Percentiles rank a stretch among this genome's conserved stretches.
These are phyloP conservation scores for Pestalotiopsis sp. DNA, from an alignment of 2,329 filamentous ascomycete genomes.

Conservation along the genomic window DNA sequence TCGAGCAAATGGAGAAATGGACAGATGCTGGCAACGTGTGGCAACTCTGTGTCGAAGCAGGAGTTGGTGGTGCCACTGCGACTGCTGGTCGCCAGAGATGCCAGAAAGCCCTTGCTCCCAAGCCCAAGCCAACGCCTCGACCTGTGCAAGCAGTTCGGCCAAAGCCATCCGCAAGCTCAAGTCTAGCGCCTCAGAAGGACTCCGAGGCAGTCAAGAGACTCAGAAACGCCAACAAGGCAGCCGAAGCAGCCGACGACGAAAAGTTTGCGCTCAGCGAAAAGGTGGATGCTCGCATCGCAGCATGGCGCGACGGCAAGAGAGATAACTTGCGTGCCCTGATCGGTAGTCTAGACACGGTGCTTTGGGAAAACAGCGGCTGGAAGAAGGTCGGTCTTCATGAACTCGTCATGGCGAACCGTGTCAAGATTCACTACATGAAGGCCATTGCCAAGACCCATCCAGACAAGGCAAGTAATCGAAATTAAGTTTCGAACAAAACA, in stretches of 20 bases:
- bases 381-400: conserved; percentile 96
- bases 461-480: conserved; percentile 75
- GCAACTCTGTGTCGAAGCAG: conserved; percentile 80
- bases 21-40: conserved; percentile 78
- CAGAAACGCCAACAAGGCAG: conserved; percentile 81
- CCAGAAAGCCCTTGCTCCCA: conserved; percentile 80
- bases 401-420: conserved; percentile 87
- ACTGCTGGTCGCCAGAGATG: conserved; percentile 87
- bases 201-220: conserved; percentile 82
- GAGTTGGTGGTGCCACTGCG: conserved; percentile 82
- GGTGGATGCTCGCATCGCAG: conserved; percentile 76
- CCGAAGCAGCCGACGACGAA: conserved; percentile 87
- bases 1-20: conserved; percentile 97
- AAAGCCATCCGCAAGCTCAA: conserved; percentile 38
- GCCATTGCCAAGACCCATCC: conserved; percentile 98
- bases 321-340: conserved; percentile 90
- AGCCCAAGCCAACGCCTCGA: conserved; percentile 52
- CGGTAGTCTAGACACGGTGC: conserved; percentile 81
- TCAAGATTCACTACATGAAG: conserved; percentile 99
- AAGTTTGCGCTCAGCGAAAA: conserved; percentile 86
- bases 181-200: conserved; percentile 50
- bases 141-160: conserved; percentile 48
- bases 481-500: background rate
- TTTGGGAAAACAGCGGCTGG: conserved; percentile 94
- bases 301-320: conserved; percentile 89